Base-by-base conservation (phyloP, 2,329 filamentous ascomycete genomes). In the Trichoderma aggressivum region DNA sequence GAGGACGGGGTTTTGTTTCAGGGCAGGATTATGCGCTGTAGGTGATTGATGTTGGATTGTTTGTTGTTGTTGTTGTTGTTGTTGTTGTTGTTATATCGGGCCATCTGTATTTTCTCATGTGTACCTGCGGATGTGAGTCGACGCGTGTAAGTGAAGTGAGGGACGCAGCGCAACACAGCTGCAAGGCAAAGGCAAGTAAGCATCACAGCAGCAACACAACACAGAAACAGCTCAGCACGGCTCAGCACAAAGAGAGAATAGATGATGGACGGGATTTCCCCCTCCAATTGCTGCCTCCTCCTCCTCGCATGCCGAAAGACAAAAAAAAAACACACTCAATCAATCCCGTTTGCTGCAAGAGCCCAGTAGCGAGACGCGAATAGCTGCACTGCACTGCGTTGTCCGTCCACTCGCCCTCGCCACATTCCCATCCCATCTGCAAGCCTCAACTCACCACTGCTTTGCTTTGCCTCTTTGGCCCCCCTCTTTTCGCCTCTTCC, bases 361-460 rank as follows among this genome's bases (percentile, higher is more conserved):
- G 36, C 3, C 43, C 21, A 53, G 47, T 53, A 53, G 21, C 47
- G 21, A 53, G 21, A 21, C 11, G 47, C 10, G 21, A 53, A 53
- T 24, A 53, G 47, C 47, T 24, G n/a, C n/a, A n/a, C n/a, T n/a
- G n/a, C n/a, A n/a, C n/a, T n/a, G 47, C 47, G 39, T 53, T n/a
- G 10, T n/a, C 43, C 12, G 63, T 67, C 63, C 53, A 60, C 65
- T 47, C 55, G 26, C 26, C 65, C 36, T 68, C 65, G 65, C 65
- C 65, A 68, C 65, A 28, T 3, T 28, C 26, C 26, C 26, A 28
- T 28, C 26, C 26, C 26, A 60, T 43, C 55, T 47, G 65, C 55
- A 68, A 66, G 63, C 63, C 63, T 66, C 47, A 56, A 28, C 26
- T 28, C 26, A 28, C 63, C n/a, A 11, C 32, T 7, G 10, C 32